These are phyloP conservation scores for Claviceps quebecensis DNA, from an alignment of 2,329 filamentous ascomycete genomes.

Conservation along the genomic window DNA sequence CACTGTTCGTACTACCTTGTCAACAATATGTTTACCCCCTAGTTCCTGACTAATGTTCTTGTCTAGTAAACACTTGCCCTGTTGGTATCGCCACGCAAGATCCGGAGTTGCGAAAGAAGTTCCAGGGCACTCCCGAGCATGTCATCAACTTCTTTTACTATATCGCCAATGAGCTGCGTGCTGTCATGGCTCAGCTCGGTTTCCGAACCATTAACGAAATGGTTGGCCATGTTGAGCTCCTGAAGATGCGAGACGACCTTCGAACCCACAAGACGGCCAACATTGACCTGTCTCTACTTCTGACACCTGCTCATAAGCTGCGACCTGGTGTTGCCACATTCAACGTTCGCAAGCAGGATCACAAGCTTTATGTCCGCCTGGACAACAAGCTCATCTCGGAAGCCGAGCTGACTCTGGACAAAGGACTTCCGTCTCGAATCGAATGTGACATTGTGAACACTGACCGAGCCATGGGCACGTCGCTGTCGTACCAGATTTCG, in stretches of 20 bases:
- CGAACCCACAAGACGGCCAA: constrained; percentile 81
- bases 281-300: constrained; percentile 81
- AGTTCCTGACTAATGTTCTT: not conserved
- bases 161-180: constrained; percentile 84
- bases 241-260: constrained; percentile 79
- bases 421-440: constrained; percentile 81
- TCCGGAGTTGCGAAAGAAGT: constrained; percentile 87
- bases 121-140: constrained; percentile 82
- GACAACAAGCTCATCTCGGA: constrained; percentile 97
- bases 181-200: constrained; percentile 92
- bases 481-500: constrained; percentile 89
- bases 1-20: constrained; percentile 18
- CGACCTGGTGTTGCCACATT: constrained; percentile 90
- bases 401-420: constrained; percentile 86
- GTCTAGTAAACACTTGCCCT: constrained; percentile 55
- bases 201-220: constrained; percentile 96
- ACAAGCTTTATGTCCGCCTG: constrained; percentile 79
- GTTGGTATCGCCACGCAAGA: constrained; percentile 95
- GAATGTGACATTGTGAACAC: constrained; percentile 97
- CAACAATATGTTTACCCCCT: too few relatives aligned
- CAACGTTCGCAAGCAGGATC: constrained; percentile 96
- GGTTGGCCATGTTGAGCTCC: constrained; percentile 80
- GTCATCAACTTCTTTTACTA: constrained; percentile 99
- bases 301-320: constrained; percentile 91
- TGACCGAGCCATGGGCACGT: constrained; percentile 84